Conservation (phyloP, 768 basidiomycete genomes). For the Daedaleopsis nitida region DNA sequence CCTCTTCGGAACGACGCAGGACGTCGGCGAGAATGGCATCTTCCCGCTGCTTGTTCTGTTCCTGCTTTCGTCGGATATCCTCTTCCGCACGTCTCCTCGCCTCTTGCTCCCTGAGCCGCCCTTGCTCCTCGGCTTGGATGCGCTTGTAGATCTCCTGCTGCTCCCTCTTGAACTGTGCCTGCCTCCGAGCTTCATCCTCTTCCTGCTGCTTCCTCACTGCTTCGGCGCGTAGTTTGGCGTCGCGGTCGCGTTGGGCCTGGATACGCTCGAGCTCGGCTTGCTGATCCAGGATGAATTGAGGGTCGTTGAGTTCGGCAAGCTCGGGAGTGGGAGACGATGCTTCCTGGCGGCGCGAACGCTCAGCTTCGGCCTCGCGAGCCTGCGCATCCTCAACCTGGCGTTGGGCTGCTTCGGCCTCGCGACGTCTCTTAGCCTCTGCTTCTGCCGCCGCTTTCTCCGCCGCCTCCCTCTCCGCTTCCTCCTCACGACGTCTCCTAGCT, state of each 20-base stretch:
- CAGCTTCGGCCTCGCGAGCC: not conserved
- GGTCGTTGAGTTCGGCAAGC: not conserved
- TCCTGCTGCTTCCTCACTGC: constrained; percentile 2
- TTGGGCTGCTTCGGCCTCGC: not conserved
- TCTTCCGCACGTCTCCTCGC: constrained; percentile 14
- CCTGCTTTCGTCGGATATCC: constrained; percentile 17
- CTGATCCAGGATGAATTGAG: constrained; percentile 5
- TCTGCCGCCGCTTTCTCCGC: not conserved
- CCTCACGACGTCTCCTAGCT: not conserved
- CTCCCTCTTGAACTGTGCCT: not conserved
- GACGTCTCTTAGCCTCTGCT: not conserved
- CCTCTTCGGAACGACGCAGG: constrained; percentile 38
- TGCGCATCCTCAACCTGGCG: not conserved
- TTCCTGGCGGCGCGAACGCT: not conserved
- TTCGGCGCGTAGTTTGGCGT: constrained; percentile 7
- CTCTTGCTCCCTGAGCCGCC: not conserved
- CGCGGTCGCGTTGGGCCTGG: constrained; percentile 3
- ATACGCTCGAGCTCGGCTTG: constrained; percentile 15
- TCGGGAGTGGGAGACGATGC: not conserved
- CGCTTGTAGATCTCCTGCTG: constrained; percentile 8
- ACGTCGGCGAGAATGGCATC: constrained; percentile 32
- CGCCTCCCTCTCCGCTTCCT: not conserved
- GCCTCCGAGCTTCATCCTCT: constrained; percentile 14
- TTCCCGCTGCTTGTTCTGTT: constrained; percentile 25
- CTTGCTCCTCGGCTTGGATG: not conserved